Percentiles rank a stretch among this genome's conserved stretches.
These are phyloP conservation scores for Trichoderma atroviride DNA, from an alignment of 2,329 filamentous ascomycete species.

Conservation along the genomic window DNA sequence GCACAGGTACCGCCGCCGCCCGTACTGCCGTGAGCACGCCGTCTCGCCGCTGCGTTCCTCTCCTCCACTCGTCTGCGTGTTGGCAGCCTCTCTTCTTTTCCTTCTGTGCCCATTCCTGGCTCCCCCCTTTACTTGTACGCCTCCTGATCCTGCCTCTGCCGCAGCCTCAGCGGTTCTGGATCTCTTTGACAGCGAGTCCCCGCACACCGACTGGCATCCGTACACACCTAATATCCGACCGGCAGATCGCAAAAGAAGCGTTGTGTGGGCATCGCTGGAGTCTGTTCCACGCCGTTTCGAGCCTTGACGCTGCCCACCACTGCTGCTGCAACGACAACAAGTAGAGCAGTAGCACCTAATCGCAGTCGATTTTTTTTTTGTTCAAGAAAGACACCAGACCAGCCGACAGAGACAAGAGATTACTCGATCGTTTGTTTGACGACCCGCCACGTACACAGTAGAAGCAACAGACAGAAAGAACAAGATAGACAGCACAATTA, in stretches of 20 bases:
- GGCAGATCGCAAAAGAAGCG: slow-evolving; percentile 16
- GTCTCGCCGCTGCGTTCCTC: slow-evolving; percentile 7
- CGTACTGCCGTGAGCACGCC: slow-evolving; percentile 7
- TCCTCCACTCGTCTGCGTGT: not conserved
- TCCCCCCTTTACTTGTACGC: slow-evolving; percentile 18
- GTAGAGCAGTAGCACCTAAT: not conserved
- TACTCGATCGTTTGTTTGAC: not conserved
- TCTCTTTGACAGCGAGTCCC: slow-evolving; percentile 20
- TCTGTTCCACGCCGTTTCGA: slow-evolving; percentile 13
- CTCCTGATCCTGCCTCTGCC: slow-evolving; percentile 24
- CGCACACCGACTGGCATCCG: slow-evolving; percentile 19
- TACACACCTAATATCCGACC: slow-evolving; percentile 9
- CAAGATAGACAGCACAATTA: not conserved
- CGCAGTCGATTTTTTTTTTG: not conserved
- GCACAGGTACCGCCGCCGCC: not conserved
- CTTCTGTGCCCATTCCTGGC: not conserved
- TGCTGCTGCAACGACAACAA: not conserved
- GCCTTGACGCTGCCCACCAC: slow-evolving; percentile 1
- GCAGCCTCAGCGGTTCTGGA: slow-evolving; percentile 19
- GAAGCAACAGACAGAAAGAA: not conserved
- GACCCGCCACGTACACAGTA: not conserved
- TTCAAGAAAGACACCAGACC: not conserved
- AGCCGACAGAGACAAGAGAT: slow-evolving; percentile 4
- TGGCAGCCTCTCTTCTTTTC: slow-evolving; percentile 8
- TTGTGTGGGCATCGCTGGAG: slow-evolving; percentile 1